A percentile compares a stretch with the other conserved stretches of the same genome.
phyloP scores from a whole-genome alignment of 306 rosid genomes.

The Ormosia emarginata region DNA sequence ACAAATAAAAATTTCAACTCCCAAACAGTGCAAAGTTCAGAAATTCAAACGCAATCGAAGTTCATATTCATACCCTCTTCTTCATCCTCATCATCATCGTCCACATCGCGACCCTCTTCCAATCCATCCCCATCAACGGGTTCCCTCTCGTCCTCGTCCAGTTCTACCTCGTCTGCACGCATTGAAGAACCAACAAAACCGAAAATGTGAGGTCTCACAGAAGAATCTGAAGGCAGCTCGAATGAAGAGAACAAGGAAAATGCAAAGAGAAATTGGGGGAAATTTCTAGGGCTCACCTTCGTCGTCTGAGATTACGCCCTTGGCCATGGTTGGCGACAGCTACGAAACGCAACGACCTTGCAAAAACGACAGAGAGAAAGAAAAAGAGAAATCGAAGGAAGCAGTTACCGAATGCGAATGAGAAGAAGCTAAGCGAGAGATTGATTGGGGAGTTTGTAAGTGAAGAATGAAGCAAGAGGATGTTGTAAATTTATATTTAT shows the following conservation, averaged over 20 bases:
- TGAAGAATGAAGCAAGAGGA: neutral
- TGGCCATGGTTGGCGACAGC: conserved; percentile 23
- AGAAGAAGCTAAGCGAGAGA: neutral
- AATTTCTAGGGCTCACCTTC: conserved; percentile 56
- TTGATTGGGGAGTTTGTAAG: neutral
- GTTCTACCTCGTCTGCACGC: conserved; percentile 67
- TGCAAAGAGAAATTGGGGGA: neutral
- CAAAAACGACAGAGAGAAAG: neutral
- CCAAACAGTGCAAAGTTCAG: neutral
- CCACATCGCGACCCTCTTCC: conserved; percentile 43
- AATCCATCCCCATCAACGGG: conserved; percentile 51
- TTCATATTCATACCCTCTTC: conserved; percentile 73
- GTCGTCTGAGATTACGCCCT: conserved; percentile 48
- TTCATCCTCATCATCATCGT: conserved; percentile 73
- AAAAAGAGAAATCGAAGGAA: neutral
- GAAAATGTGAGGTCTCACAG: conserved; percentile 10
- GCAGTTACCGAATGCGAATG: neutral
- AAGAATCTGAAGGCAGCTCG: neutral
- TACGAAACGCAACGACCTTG: neutral
- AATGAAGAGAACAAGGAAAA: neutral
- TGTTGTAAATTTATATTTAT: neutral
- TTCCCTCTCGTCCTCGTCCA: conserved; percentile 72
- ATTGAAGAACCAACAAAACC: conserved; percentile 10
- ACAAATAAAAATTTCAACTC: neutral
- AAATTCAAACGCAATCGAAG: neutral